These are phyloP conservation scores for Lipomyces yamanashiensis DNA, from an alignment of 805 yeast species.

Conservation along the genomic window DNA sequence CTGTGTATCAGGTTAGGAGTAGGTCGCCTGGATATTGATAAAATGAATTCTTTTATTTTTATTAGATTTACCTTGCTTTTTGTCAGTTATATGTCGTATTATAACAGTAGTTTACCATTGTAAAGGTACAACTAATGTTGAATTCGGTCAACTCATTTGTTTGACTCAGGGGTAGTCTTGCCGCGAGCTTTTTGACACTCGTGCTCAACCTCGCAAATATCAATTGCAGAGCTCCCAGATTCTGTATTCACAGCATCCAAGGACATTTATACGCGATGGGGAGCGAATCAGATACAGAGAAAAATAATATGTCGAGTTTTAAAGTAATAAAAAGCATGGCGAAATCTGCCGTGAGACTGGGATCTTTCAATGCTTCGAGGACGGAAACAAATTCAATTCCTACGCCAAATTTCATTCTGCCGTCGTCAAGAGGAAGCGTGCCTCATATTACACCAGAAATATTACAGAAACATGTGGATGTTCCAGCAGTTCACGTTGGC, in stretches of 20 bases:
- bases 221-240: neutral
- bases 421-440: conserved; percentile 49
- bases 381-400: conserved; percentile 6
- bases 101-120: no score
- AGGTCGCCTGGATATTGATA: no score
- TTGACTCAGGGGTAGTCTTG: neutral
- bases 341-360: conserved; percentile 9
- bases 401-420: conserved; percentile 39
- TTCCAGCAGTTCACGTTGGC: conserved; percentile 42
- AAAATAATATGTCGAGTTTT: conserved; percentile 1
- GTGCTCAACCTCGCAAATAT: no score
- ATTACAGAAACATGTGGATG: conserved; percentile 33
- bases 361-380: conserved; percentile 10
- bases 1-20: no score
- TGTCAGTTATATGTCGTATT: neutral
- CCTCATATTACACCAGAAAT: conserved; percentile 53
- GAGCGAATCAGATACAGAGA: neutral
- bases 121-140: no score
- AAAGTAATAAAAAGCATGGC: conserved; percentile 6
- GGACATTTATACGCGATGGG: neutral
- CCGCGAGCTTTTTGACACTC: no score
- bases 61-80: neutral
- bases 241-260: neutral
- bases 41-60: no score
- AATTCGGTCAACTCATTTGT: no score